phyloP scores from a whole-genome alignment of 768 basidiomycete genomes.

The Pulveroboletus sp. region DNA sequence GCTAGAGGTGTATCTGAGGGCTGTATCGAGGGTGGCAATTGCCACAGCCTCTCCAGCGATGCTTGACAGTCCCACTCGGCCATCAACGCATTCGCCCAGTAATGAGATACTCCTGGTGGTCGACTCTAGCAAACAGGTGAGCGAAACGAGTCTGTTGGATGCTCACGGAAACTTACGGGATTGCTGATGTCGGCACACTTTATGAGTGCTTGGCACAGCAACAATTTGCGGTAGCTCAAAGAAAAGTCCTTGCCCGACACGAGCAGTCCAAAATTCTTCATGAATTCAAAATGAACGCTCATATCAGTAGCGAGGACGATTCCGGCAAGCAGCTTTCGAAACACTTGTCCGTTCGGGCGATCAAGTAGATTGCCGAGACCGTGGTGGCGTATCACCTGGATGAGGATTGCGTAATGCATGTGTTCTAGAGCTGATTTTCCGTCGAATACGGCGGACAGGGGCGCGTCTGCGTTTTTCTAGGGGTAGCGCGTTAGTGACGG shows the following conservation, averaged over 20 bases:
- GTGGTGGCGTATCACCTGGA: conserved; percentile 77
- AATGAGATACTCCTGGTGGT: conserved; percentile 85
- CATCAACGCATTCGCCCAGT: conserved; percentile 88
- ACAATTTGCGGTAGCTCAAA: conserved; percentile 51
- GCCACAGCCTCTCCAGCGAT: conserved; percentile 74
- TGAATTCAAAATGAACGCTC: conserved; percentile 85
- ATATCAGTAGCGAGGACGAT: conserved; percentile 94
- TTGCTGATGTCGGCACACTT: conserved; percentile 99
- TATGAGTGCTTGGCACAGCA: conserved; percentile 87
- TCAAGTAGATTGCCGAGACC: conserved; percentile 71
- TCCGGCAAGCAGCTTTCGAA: conserved; percentile 74
- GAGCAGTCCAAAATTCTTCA: conserved; percentile 57
- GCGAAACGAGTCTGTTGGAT: conserved; percentile 1
- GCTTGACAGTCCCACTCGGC: conserved; percentile 93
- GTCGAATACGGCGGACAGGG: conserved; percentile 84
- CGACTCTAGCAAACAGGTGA: conserved; percentile 59
- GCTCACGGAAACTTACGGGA: conserved; percentile 62
- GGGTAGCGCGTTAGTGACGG: conserved; percentile 3
- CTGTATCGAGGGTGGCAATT: conserved; percentile 59
- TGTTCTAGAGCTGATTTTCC: conserved; percentile 89
- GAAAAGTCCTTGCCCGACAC: conserved; percentile 40
- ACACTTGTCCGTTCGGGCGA: conserved; percentile 42
- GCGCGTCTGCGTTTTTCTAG: conserved; percentile 92
- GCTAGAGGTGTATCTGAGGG: conserved; percentile 49
- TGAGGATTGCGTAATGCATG: conserved; percentile 83